Base-by-base conservation (phyloP, 345 rosid genomes). In the Aquilaria yunnanensis region DNA sequence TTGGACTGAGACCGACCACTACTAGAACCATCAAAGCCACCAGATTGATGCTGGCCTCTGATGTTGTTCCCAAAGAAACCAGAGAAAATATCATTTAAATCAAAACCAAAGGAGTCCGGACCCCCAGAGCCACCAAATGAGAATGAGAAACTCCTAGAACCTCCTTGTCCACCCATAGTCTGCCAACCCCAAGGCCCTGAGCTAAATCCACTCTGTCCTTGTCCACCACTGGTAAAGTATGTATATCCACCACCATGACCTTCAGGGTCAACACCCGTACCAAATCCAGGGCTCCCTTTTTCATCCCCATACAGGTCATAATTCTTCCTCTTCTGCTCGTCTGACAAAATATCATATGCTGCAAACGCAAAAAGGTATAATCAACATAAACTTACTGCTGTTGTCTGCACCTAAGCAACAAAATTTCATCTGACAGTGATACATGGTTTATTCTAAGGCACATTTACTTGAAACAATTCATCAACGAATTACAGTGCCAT, bases 311-410 rank as follows among this genome's bases (percentile, higher is more conserved):
- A 86, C 57, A 85, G 68, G 61, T 94, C 96, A 75, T 88, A 90
- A 65, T 88, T 86, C 75, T 88, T 94, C 66, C 85, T 82, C 81
- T 88, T 94, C 74, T 85, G 81, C 72, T 94, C 91, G 57, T 94
- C 96, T 37, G 96, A 88, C 64, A 90, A 77, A 61, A 94, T 83
- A 65, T 94, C 99, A 74, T 94, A 94, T 9, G 99, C 96, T 94
- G 85, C 67, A 72, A 16, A 67, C 70, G 72, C 61, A 75, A 69
- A 55, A 34, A 64, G 12, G 31, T 60, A 0, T 50, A 56, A 68
- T 62, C 13, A 63, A 53, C 11, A 46, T 29, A 65, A 47, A 14
- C 46, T 33, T 4, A 37, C 43, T 37, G 43, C 5, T 37, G 43
- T 37, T 9, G 8, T 37, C 7, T 37, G 43, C 43, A 37, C 43